These are phyloP conservation scores for Claviceps fusiformis DNA, from an alignment of 2,329 filamentous ascomycete species.

Conservation along the genomic window DNA sequence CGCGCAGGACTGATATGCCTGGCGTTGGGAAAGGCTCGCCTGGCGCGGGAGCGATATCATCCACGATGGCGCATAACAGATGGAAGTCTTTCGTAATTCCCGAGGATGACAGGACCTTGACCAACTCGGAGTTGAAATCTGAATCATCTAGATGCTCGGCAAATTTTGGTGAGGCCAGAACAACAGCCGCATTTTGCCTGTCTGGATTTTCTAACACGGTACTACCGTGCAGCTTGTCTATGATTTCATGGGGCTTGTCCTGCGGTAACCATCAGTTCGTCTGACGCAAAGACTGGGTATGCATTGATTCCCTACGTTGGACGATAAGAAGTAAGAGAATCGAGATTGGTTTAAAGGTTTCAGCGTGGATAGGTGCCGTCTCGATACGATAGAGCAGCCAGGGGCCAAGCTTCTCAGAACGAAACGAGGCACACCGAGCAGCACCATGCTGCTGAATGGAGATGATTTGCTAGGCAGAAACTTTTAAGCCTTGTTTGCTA, in stretches of 20 bases:
- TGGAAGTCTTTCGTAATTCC: slow-evolving; percentile 26
- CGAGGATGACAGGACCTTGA: slow-evolving; percentile 31
- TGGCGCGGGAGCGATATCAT: slow-evolving; percentile 31
- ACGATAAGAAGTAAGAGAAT: slow-evolving; percentile 12
- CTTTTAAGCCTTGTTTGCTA: not conserved
- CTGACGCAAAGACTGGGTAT: not conserved
- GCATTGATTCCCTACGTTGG: slow-evolving; percentile 2
- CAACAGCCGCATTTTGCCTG: slow-evolving; percentile 28
- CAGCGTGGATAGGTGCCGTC: slow-evolving; percentile 7
- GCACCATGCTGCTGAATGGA: slow-evolving; percentile 10
- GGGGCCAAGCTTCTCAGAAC: slow-evolving; percentile 10
- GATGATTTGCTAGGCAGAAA: not conserved
- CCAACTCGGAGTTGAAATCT: slow-evolving; percentile 27
- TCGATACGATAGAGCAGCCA: not conserved
- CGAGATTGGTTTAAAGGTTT: slow-evolving; percentile 8
- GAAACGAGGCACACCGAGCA: slow-evolving; percentile 6
- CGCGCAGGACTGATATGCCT: slow-evolving; percentile 41
- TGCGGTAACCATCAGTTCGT: not conserved
- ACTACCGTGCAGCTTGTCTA: slow-evolving; percentile 11
- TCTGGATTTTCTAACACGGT: slow-evolving; percentile 15
- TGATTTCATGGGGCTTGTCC: slow-evolving; percentile 9
- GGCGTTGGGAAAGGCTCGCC: slow-evolving; percentile 18
- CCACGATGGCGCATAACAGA: slow-evolving; percentile 41
- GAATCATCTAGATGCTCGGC: slow-evolving; percentile 33
- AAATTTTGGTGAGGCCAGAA: slow-evolving; percentile 36